phyloP scores from a whole-genome alignment of 192 early-diverging fungal species.

The Mortierella claussenii region DNA sequence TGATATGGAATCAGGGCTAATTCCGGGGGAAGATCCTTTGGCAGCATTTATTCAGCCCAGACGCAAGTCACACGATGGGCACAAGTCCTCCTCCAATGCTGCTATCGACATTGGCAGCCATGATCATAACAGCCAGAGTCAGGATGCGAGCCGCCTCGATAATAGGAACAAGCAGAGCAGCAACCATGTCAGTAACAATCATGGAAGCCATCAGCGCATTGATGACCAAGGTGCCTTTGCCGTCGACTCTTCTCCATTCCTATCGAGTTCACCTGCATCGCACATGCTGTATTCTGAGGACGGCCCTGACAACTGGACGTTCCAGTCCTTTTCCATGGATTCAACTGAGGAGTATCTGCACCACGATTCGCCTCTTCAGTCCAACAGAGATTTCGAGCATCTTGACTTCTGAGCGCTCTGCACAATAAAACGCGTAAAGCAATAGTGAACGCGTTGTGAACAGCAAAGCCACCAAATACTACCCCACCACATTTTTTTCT shows the following conservation, averaged over 20 bases:
- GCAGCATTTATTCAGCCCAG: slow-evolving; percentile 8
- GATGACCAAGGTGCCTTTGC: not conserved
- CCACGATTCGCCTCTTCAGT: slow-evolving; percentile 11
- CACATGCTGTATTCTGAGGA: slow-evolving; percentile 26
- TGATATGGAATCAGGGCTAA: not conserved
- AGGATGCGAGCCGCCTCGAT: not conserved
- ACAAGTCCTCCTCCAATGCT: not conserved
- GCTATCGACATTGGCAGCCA: not conserved
- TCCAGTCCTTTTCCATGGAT: slow-evolving; percentile 19
- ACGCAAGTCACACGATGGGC: slow-evolving; percentile 6
- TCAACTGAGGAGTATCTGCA: slow-evolving; percentile 11
- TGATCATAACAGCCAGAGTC: not conserved
- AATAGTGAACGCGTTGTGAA: too few relatives aligned
- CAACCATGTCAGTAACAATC: not conserved
- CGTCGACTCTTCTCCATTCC: slow-evolving; percentile 10
- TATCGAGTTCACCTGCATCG: slow-evolving; percentile 14
- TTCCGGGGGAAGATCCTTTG: slow-evolving; percentile 26
- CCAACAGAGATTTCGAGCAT: not conserved
- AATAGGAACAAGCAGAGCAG: too few relatives aligned
- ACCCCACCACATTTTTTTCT: too few relatives aligned
- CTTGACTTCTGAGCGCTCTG: too few relatives aligned
- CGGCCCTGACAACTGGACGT: slow-evolving; percentile 22
- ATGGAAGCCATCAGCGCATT: not conserved
- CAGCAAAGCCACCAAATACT: too few relatives aligned
- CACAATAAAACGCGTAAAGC: too few relatives aligned